Evolutionary conservation across 345 rosid genomes (phyloP).

Genomic region (Brassica carinata): DNA sequence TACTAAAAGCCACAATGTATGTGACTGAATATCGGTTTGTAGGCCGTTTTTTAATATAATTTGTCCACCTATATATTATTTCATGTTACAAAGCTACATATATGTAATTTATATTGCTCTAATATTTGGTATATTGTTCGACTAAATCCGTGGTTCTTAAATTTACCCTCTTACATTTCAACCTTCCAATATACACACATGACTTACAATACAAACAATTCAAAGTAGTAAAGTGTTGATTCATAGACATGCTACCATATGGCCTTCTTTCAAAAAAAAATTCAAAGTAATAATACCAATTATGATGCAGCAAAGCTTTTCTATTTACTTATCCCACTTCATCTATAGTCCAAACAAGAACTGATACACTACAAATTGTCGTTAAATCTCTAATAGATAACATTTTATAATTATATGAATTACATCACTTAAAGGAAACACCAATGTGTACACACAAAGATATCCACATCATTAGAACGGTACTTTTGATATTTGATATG

Average conservation of each 20-base stretch:
- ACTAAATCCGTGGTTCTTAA: neutral
- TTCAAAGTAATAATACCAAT: neutral
- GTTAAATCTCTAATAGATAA: constrained; percentile 13
- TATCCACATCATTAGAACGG: constrained; percentile 6
- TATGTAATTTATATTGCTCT: neutral
- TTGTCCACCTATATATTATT: neutral
- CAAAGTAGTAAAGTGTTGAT: neutral
- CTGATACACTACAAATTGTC: constrained; percentile 9
- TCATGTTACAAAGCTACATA: neutral
- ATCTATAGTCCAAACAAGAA: neutral
- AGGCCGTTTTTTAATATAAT: neutral
- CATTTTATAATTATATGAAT: constrained; percentile 36
- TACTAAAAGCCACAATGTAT: neutral
- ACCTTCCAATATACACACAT: neutral
- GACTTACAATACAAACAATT: neutral
- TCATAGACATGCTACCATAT: neutral
- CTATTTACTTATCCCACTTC: neutral
- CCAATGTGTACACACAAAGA: constrained; percentile 25
- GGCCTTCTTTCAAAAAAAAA: neutral
- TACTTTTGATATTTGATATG: neutral
- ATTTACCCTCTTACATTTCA: neutral
- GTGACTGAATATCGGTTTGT: neutral
- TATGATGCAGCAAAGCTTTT: neutral
- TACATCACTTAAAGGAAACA: constrained; percentile 31
- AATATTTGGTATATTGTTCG: neutral